Base-by-base conservation (phyloP, 768 basidiomycete species). In the Phaffia australis region DNA sequence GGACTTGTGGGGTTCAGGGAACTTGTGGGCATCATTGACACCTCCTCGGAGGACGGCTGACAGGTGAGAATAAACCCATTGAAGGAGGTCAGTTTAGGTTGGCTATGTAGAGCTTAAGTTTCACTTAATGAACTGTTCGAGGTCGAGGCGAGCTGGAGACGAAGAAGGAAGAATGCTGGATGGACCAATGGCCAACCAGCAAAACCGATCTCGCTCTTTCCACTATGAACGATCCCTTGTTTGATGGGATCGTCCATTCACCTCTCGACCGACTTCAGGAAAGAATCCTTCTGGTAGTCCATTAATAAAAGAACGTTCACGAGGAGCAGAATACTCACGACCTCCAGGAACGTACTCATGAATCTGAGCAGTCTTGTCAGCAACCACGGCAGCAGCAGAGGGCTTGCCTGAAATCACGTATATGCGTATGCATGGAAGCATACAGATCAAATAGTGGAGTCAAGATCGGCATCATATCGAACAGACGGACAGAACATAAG, bases 21-120 rank as follows among this genome's bases (percentile, higher is more conserved):
- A 97, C 11, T 84, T 79, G 1, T 88, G 91, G 1, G 93, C 88
- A 75, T 99, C 95, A 78, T 99, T 98, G 68, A 91, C 92, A 35
- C 89, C 88, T 60, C 94, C 95, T 75, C 84, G 83, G 79, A 87
- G 83, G 73, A 95, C 83, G 67, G 92, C 91, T 89, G 19, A 27
- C 42, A 51, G 15, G 29, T 49, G 19, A 42, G 1, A 7, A 19
- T 15, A 16, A 23, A 35, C n/a, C n/a, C n/a, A n/a, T n/a, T n/a
- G 42, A 47, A 18, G 23, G 16, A 27, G 47, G 15, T 32, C 56
- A 21, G 8, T 9, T 32, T 2, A 35, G 23, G 63, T 46, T 29
- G 46, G 23, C 14, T 42, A 47, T 54, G 48, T 55, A 15, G 51
- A 57, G 29, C 46, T 46, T 48, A 46, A 21, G 6, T 8, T 50